phyloP scores from a whole-genome alignment of 441 rosid genomes.

The Manihot esculenta region DNA sequence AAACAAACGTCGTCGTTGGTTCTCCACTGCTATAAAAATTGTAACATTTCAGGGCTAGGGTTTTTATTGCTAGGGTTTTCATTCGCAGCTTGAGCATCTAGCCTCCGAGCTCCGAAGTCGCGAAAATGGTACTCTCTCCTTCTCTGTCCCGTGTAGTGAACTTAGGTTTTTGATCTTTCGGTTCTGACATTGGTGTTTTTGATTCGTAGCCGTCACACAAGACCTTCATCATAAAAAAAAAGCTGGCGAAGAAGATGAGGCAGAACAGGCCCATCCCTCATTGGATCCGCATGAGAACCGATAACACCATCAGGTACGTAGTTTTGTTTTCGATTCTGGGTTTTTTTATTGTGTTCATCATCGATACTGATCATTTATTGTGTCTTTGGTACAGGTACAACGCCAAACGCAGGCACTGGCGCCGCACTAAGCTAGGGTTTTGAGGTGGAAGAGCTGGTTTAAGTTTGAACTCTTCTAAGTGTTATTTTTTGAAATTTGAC shows the following conservation, averaged over 20 bases:
- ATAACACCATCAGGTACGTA: constrained; percentile 75
- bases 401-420: constrained; percentile 94
- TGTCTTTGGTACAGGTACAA: constrained; percentile 55
- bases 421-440: constrained; percentile 91
- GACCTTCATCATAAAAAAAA: constrained; percentile 79
- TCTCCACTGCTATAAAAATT: not conserved
- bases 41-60: constrained; percentile 16
- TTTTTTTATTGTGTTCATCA: not conserved
- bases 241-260: constrained; percentile 88
- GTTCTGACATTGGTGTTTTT: not conserved
- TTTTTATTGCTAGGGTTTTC: constrained; percentile 13
- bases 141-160: not conserved
- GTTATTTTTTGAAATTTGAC: not conserved
- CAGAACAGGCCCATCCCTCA: constrained; percentile 90
- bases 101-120: not conserved
- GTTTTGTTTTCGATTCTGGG: not conserved
- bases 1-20: constrained; percentile 19
- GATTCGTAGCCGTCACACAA: constrained; percentile 74
- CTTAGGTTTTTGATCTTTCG: not conserved
- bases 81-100: constrained; percentile 2
- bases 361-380: not conserved
- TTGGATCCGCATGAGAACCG: constrained; percentile 88
- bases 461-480: constrained; percentile 12
- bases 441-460: constrained; percentile 32
- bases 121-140: constrained; percentile 27